Percentiles rank a stretch among this genome's conserved stretches.
These are phyloP conservation scores for Trichoderma erinaceum DNA, from an alignment of 495 filamentous ascomycete genomes.

Conservation along the genomic window DNA sequence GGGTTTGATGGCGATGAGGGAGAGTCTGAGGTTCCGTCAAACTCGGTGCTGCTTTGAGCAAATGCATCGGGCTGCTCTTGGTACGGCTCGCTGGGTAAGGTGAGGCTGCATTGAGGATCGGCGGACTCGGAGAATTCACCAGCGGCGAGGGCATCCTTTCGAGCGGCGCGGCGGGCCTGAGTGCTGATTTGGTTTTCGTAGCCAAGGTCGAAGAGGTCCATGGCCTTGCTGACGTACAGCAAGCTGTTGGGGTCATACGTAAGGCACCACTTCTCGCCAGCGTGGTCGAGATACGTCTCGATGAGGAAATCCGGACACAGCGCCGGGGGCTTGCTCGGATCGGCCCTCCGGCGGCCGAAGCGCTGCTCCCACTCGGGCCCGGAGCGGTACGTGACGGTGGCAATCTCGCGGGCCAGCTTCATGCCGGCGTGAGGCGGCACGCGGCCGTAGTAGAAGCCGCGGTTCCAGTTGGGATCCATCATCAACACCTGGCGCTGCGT, in stretches of 20 bases:
- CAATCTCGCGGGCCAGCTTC: constrained; percentile 96
- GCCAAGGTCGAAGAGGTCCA: constrained; percentile 97
- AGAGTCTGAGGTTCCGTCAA: constrained; percentile 17
- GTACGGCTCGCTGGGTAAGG: constrained; percentile 77
- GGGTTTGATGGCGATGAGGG: constrained; percentile 19
- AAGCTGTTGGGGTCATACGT: constrained; percentile 96
- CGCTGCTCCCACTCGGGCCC: constrained; percentile 97
- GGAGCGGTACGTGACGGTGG: constrained; percentile 93
- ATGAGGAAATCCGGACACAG: constrained; percentile 96
- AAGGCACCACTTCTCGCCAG: constrained; percentile 98
- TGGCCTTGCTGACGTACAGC: constrained; percentile 95
- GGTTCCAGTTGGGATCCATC: constrained; percentile 96
- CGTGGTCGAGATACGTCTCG: constrained; percentile 97
- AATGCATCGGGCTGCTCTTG: constrained; percentile 58
- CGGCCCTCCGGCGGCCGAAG: constrained; percentile 83
- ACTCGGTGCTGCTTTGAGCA: constrained; percentile 21
- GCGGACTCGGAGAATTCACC: constrained; percentile 22
- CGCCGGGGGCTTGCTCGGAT: constrained; percentile 77
- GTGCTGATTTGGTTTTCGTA: constrained; percentile 50
- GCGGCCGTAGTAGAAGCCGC: constrained; percentile 89
- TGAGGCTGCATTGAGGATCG: constrained; percentile 66
- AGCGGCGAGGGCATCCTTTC: constrained; percentile 25
- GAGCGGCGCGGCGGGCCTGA: constrained; percentile 34
- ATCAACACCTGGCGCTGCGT: constrained; percentile 96
- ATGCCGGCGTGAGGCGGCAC: constrained; percentile 93